Percentiles rank a stretch among this genome's conserved stretches.
Conservation (phyloP, 1,139 yeast genomes). For the Pichia sp. region DNA sequence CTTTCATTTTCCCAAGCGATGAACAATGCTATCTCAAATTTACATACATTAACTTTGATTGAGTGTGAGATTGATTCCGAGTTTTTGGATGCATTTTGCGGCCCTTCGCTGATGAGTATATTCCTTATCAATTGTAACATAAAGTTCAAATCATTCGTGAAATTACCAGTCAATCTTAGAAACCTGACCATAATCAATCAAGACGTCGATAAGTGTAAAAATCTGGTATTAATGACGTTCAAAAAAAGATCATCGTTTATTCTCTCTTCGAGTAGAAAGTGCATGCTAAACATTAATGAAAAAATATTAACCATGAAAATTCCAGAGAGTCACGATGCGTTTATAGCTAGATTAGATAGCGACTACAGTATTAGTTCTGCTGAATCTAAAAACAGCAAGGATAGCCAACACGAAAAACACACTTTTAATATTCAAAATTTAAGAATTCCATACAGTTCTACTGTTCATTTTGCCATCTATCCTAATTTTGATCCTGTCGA, state of each 20-base stretch:
- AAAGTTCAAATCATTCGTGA: slow-evolving; percentile 18
- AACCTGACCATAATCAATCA: slow-evolving; percentile 21
- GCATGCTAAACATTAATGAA: slow-evolving; percentile 9
- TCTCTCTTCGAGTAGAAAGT: not conserved
- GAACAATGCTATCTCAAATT: not conserved
- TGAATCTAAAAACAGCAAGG: not conserved
- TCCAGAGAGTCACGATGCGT: slow-evolving; percentile 9
- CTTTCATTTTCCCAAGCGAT: not conserved
- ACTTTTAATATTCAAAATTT: not conserved
- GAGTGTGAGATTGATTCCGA: slow-evolving; percentile 19
- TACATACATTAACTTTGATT: slow-evolving; percentile 6
- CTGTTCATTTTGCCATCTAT: slow-evolving; percentile 6
- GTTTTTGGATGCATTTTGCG: slow-evolving; percentile 12
- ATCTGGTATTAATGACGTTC: slow-evolving; percentile 19
- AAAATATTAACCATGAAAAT: slow-evolving; percentile 3
- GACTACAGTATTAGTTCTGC: not conserved
- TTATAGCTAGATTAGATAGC: not conserved
- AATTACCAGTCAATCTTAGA: slow-evolving; percentile 19
- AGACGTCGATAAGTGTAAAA: slow-evolving; percentile 18
- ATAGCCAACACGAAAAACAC: not conserved
- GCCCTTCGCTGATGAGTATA: not conserved
- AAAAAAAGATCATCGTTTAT: slow-evolving; percentile 1
- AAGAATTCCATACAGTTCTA: slow-evolving; percentile 7
- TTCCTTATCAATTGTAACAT: slow-evolving; percentile 23
- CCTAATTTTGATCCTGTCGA: slow-evolving; percentile 9